phyloP scores from a whole-genome alignment of 2,329 filamentous ascomycete species.

The Biscogniauxia sp. region DNA sequence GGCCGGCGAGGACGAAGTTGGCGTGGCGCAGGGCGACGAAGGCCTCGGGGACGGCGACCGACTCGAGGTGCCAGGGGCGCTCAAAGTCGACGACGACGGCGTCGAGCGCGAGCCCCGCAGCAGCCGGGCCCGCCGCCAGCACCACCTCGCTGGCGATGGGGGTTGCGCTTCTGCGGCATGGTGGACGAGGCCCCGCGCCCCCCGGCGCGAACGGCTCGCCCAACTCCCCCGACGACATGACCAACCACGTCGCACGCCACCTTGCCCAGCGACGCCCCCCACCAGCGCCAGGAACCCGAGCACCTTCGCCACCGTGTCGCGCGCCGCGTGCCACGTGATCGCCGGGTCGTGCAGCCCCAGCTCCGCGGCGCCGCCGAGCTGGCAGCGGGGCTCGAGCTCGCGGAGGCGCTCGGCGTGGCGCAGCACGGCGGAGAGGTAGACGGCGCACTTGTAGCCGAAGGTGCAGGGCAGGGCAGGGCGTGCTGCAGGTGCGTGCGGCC shows the following conservation, averaged over 20 bases:
- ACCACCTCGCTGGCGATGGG: constrained; percentile 58
- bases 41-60: constrained; percentile 52
- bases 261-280: constrained; percentile 52
- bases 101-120: constrained; percentile 51
- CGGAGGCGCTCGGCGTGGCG: constrained; percentile 47
- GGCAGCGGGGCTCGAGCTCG: constrained; percentile 44
- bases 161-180: constrained; percentile 60
- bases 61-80: constrained; percentile 59
- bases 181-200: constrained; percentile 52
- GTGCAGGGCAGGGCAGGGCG: constrained; percentile 54
- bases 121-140: constrained; percentile 52
- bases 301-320: constrained; percentile 53
- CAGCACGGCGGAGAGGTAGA: constrained; percentile 50
- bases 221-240: constrained; percentile 57
- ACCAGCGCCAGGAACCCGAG: constrained; percentile 52
- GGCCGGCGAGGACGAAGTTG: constrained; percentile 49
- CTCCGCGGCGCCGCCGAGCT: constrained; percentile 53
- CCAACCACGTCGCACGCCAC: constrained; percentile 53
- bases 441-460: constrained; percentile 57
- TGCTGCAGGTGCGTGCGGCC: constrained; percentile 58
- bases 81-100: constrained; percentile 59
- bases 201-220: constrained; percentile 54
- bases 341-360: constrained; percentile 46
- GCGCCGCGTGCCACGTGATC: constrained; percentile 57
- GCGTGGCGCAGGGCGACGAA: constrained; percentile 55